Percentiles rank a stretch among this genome's conserved stretches.
Evolutionary conservation across 495 filamentous ascomycete genomes (phyloP).

Genomic region (Neurospora sp.): DNA sequence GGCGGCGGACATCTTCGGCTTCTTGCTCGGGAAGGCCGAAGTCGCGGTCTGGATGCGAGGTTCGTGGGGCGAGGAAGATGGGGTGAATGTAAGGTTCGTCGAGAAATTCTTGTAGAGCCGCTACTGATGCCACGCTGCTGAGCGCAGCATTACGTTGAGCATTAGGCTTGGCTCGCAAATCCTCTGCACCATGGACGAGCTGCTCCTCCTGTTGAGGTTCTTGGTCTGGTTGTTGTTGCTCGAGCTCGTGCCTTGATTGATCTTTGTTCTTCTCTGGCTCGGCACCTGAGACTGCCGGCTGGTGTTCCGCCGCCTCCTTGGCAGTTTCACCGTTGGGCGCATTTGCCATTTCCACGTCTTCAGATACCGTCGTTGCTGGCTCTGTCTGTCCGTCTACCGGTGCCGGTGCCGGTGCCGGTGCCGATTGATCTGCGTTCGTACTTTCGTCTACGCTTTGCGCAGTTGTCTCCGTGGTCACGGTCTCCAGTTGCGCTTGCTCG

Average conservation of each 20-base stretch:
- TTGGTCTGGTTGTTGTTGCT: background rate
- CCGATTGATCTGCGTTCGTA: background rate
- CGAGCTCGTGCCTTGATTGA: background rate
- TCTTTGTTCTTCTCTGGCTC: background rate
- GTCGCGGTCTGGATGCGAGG: constrained; percentile 63
- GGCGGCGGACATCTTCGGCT: constrained; percentile 77
- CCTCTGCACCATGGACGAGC: background rate
- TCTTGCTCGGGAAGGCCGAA: constrained; percentile 70
- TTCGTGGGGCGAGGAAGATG: constrained; percentile 67
- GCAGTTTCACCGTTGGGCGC: background rate
- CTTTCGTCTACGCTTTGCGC: background rate
- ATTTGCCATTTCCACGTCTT: background rate
- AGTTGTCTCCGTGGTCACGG: background rate
- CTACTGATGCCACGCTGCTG: constrained; percentile 33
- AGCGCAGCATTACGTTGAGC: constrained; percentile 1
- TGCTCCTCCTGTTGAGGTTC: background rate
- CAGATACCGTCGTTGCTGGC: background rate
- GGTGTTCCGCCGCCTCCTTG: background rate
- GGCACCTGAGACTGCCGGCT: background rate
- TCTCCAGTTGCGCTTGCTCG: background rate
- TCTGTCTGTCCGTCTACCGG: background rate
- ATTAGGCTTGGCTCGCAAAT: background rate
- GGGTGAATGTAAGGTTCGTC: constrained; percentile 60
- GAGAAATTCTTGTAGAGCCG: constrained; percentile 17
- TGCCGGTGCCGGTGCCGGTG: background rate